Conservation (phyloP, 306 rosid genomes). For the Erythrophleum fordii region DNA sequence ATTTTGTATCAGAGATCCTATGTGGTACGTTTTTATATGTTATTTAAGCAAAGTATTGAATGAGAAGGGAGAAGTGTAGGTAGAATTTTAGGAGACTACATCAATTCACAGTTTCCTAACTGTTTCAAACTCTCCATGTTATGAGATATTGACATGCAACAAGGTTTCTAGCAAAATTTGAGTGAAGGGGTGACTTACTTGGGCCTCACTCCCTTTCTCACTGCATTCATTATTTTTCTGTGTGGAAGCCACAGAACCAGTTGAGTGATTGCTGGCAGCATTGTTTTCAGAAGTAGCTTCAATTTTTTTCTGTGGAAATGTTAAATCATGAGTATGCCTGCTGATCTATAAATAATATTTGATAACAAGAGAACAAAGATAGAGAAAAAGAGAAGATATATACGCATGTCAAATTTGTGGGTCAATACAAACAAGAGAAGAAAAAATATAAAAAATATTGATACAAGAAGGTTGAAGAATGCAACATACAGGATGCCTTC, state of each 20-base stretch:
- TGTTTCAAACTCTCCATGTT: conserved; percentile 1
- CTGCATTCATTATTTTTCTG: conserved; percentile 49
- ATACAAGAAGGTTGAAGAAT: conserved; percentile 17
- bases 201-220: conserved; percentile 60
- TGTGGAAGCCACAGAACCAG: conserved; percentile 50
- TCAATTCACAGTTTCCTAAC: background rate
- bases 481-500: conserved; percentile 70
- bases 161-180: background rate
- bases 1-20: background rate
- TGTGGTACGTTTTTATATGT: background rate
- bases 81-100: conserved; percentile 3
- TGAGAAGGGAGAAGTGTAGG: background rate
- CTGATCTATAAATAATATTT: conserved; percentile 33
- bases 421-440: conserved; percentile 18
- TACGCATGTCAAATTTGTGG: background rate
- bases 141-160: background rate
- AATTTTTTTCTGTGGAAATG: conserved; percentile 38
- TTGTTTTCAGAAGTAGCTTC: conserved; percentile 52
- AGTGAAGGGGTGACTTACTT: conserved; percentile 49
- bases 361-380: background rate
- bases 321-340: conserved; percentile 35
- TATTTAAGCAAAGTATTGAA: background rate
- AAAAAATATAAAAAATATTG: background rate
- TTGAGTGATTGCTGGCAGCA: conserved; percentile 53
- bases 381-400: background rate